Percentiles rank a stretch among this genome's conserved stretches.
Conservation (phyloP, 129 eudicot species). For the Chrysanthemum seticuspe region DNA sequence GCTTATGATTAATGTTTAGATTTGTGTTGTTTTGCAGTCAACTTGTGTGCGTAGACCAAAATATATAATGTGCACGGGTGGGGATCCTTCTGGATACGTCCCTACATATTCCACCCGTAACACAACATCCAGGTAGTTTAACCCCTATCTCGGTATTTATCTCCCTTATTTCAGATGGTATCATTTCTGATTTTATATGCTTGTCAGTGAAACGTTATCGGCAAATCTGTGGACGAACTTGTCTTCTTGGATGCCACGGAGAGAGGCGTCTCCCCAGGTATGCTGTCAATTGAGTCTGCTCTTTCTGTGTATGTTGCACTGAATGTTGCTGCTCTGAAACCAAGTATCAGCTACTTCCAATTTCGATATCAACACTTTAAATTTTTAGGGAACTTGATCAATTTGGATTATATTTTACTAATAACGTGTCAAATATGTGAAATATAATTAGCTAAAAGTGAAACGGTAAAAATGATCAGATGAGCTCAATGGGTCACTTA, state of each 20-base stretch:
- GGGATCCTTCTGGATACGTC: conserved; percentile 75
- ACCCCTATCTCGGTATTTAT: conserved; percentile 15
- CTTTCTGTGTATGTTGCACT: neutral
- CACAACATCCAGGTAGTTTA: conserved; percentile 55
- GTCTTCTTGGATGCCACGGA: conserved; percentile 89
- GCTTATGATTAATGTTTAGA: conserved; percentile 9
- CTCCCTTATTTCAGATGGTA: neutral
- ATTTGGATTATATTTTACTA: neutral
- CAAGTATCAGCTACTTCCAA: neutral
- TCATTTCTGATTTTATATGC: neutral
- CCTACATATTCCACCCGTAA: conserved; percentile 75
- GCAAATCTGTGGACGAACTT: conserved; percentile 73
- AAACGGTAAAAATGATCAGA: neutral
- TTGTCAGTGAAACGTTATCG: conserved; percentile 55
- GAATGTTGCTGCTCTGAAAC: neutral
- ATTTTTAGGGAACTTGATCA: neutral
- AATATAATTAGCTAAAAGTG: neutral
- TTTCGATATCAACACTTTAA: neutral
- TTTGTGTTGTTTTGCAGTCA: conserved; percentile 47
- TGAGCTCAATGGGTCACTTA: neutral
- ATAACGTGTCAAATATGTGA: neutral
- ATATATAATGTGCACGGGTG: conserved; percentile 83
- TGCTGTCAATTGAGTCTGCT: neutral
- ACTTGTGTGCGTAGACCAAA: conserved; percentile 85
- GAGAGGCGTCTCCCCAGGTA: conserved; percentile 78